These are phyloP conservation scores for Puccinia hordei DNA, from an alignment of 1,284 basidiomycete species.

Conservation along the genomic window DNA sequence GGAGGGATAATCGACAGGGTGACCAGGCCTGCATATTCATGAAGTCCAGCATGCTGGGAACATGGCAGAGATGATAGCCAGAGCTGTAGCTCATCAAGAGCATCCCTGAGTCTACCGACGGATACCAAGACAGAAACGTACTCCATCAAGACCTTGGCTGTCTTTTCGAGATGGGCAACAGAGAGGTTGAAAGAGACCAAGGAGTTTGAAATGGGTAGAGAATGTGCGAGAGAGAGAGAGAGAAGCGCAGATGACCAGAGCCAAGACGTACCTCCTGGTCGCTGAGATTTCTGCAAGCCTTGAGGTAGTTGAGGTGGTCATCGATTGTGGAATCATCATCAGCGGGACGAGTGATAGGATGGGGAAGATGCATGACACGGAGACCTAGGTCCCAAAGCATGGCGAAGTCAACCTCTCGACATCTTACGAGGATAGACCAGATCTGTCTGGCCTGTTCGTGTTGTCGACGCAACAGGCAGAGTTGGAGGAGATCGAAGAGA, in stretches of 20 bases:
- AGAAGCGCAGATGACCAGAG: neutral
- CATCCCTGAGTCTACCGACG: slow-evolving; percentile 3
- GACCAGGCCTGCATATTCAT: slow-evolving; percentile 41
- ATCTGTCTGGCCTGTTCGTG: slow-evolving; percentile 10
- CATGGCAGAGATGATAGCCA: slow-evolving; percentile 13
- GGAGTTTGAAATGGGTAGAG: neutral
- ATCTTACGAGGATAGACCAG: slow-evolving; percentile 33
- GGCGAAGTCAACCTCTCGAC: slow-evolving; percentile 35
- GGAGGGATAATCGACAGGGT: slow-evolving; percentile 1
- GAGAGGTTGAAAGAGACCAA: neutral
- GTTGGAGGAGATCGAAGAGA: slow-evolving; percentile 42
- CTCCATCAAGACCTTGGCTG: slow-evolving; percentile 36
- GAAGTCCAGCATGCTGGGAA: slow-evolving; percentile 34
- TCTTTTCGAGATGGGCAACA: neutral
- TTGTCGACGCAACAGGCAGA: slow-evolving; percentile 20
- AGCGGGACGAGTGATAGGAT: neutral
- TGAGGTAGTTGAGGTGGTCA: slow-evolving; percentile 23
- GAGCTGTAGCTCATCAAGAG: slow-evolving; percentile 37
- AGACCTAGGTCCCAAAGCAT: slow-evolving; percentile 44
- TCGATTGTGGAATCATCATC: slow-evolving; percentile 6
- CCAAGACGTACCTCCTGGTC: slow-evolving; percentile 28
- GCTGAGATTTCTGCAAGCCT: slow-evolving; percentile 13
- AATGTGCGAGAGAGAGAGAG: neutral
- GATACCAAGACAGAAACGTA: slow-evolving; percentile 14
- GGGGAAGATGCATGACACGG: slow-evolving; percentile 26